These are phyloP conservation scores for Cymbidium sinense DNA, from an alignment of 106 monocot genomes.

Conservation along the genomic window DNA sequence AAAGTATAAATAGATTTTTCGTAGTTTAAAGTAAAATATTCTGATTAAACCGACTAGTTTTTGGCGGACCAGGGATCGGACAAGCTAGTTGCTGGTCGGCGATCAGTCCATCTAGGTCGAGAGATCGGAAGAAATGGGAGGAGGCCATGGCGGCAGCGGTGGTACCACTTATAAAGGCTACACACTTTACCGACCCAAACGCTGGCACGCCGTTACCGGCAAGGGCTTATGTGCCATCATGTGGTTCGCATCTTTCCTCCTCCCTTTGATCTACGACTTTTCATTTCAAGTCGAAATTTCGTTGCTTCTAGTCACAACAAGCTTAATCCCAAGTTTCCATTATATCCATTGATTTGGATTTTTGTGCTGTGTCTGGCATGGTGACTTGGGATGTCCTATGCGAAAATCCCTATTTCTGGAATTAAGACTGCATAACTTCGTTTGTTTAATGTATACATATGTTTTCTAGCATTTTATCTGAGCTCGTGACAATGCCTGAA, in stretches of 20 bases:
- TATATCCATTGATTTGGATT: background rate
- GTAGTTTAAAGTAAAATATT: no score
- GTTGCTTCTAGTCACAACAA: background rate
- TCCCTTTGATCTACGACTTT: background rate
- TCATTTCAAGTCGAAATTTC: background rate
- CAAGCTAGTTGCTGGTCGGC: background rate
- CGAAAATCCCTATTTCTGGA: no score
- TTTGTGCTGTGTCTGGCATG: background rate
- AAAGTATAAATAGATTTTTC: no score
- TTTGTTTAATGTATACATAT: background rate
- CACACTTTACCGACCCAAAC: constrained; percentile 30
- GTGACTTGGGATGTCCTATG: background rate
- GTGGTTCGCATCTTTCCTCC: constrained; percentile 19
- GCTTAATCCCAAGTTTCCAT: background rate
- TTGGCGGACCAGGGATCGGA: no score
- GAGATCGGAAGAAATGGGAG: background rate
- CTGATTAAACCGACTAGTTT: no score
- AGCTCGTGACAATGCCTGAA: no score
- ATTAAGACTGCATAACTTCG: background rate
- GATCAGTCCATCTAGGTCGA: background rate
- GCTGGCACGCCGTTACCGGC: constrained; percentile 49
- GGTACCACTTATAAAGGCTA: constrained; percentile 28
- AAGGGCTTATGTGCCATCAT: constrained; percentile 55
- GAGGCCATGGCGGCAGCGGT: constrained; percentile 7
- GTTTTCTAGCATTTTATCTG: background rate